phyloP scores from a whole-genome alignment of 2,329 filamentous ascomycete species.

The Coniochaeta ligniaria region DNA sequence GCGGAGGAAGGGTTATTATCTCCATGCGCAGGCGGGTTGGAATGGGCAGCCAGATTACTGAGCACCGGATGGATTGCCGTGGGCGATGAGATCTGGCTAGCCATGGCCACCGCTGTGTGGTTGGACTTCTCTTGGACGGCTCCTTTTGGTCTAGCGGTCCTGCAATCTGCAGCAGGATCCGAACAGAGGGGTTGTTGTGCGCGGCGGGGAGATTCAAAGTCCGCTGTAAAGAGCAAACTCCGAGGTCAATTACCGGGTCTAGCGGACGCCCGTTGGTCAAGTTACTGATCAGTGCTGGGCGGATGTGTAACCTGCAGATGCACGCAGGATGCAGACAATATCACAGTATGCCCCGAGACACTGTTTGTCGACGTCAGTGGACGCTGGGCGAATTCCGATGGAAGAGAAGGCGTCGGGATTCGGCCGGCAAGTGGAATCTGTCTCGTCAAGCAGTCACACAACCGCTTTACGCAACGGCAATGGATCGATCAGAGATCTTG shows the following conservation, averaged over 20 bases:
- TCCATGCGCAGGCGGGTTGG: constrained; percentile 10
- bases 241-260: constrained; percentile 1
- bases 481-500: neutral
- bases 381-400: neutral
- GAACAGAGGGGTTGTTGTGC: neutral
- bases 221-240: neutral
- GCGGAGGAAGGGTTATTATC: constrained; percentile 17
- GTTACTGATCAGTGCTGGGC: neutral
- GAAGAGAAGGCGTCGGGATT: neutral
- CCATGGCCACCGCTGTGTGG: constrained; percentile 20
- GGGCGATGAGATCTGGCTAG: constrained; percentile 34
- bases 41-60: constrained; percentile 22
- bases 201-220: neutral
- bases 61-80: constrained; percentile 44
- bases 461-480: neutral
- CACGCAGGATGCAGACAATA: constrained; percentile 6
- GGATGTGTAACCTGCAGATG: neutral
- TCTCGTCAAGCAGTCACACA: neutral
- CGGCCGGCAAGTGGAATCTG: neutral
- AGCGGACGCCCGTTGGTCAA: neutral
- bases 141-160: neutral
- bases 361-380: constrained; percentile 12
- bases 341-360: constrained; percentile 4
- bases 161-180: neutral
- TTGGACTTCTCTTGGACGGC: neutral